Conservation (phyloP, 1,284 basidiomycete genomes). For the Veloporphyrellus conicus region DNA sequence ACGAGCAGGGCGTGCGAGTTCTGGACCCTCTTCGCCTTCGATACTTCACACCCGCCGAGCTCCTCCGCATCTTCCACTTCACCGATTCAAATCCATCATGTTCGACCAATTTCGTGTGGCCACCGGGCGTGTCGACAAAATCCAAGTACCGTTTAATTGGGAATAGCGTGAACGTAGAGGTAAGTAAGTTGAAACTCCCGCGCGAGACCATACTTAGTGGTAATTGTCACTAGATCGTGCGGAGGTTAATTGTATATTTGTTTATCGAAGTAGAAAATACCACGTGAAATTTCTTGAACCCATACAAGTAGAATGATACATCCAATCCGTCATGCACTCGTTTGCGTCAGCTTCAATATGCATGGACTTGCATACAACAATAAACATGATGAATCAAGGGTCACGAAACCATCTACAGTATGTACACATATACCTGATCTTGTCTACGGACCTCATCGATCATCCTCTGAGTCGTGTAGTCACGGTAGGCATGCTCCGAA, state of each 20-base stretch:
- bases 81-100: conserved; percentile 20
- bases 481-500: too few relatives aligned
- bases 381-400: too few relatives aligned
- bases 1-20: conserved; percentile 47
- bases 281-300: too few relatives aligned
- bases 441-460: too few relatives aligned
- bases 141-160: conserved; percentile 71
- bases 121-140: conserved; percentile 52
- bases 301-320: too few relatives aligned
- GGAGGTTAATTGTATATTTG: conserved; percentile 26
- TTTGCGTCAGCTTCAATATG: too few relatives aligned
- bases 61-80: conserved; percentile 66
- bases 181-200: conserved; percentile 26
- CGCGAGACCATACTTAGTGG: conserved; percentile 3
- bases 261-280: conserved; percentile 6
- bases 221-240: conserved; percentile 28
- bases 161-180: conserved; percentile 74
- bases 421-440: too few relatives aligned
- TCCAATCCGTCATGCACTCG: too few relatives aligned
- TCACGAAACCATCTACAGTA: too few relatives aligned
- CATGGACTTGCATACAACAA: too few relatives aligned
- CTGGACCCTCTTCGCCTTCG: conserved; percentile 57
- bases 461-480: too few relatives aligned
- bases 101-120: conserved; percentile 51
- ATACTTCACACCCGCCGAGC: conserved; percentile 68